These are phyloP conservation scores for Verticillium nubilum DNA, from an alignment of 2,329 filamentous ascomycete genomes.

Conservation along the genomic window DNA sequence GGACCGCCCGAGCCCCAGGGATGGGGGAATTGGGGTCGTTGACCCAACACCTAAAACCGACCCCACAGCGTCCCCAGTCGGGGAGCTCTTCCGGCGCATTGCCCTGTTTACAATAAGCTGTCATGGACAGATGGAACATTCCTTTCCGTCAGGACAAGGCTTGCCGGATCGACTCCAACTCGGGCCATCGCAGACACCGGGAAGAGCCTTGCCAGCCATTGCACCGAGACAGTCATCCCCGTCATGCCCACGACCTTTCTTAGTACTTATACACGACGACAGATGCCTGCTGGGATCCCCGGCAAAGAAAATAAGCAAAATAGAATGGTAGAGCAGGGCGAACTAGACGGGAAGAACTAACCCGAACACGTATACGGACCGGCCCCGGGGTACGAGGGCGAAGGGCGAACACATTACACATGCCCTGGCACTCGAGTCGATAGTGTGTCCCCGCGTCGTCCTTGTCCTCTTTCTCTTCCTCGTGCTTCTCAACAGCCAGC, in stretches of 20 bases:
- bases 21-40: no score
- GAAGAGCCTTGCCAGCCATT: background rate
- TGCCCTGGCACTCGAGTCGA: background rate
- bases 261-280: background rate
- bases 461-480: background rate
- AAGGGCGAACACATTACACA: background rate
- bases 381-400: background rate
- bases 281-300: background rate
- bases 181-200: background rate
- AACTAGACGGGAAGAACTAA: background rate
- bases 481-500: background rate
- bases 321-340: no score
- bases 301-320: no score
- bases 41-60: background rate
- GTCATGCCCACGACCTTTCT: background rate
- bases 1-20: background rate
- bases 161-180: background rate
- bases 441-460: background rate
- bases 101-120: background rate
- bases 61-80: background rate
- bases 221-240: background rate
- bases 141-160: background rate
- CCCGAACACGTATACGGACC: background rate
- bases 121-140: constrained; percentile 3
- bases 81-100: constrained; percentile 1